Evolutionary conservation across 1,284 basidiomycete species (phyloP), one percentile per base, ranked within the genome.

Genomic region (Ceratobasidium sp.): DNA sequence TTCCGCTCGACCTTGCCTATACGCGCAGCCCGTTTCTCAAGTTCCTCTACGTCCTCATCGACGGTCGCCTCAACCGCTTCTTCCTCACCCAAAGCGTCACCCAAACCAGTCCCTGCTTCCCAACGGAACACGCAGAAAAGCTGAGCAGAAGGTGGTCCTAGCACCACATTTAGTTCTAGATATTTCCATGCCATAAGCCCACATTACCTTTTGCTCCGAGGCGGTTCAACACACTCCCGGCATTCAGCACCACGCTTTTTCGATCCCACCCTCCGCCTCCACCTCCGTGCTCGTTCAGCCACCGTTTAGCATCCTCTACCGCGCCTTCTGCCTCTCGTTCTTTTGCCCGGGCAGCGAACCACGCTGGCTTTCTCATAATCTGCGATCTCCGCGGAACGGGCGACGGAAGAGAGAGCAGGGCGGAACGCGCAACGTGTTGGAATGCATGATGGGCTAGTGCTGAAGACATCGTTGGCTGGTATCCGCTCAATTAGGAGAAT

Each of bases 361-460:
- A 92, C 18, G 84, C 83, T 1, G 91, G 91, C 79, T 93, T 93
- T 80, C 82, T 88, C 21, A 94, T 83, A 77, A 92, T 94, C 79
- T 98, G 96, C 1, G 85, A 84, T 3, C 83, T 85, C 44, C 94
- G 84, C 0, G 86, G 83, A 1, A 98, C 94, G 0, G 96, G 96
- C 0, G 88, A 88, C 0, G 96, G 96, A 1, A 99, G 85, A 1
- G 88, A 86, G 78, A 96, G 89, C 36, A 97, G 82, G 0, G 91
- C 88, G 0, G 92, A 91, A 21, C 94, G 82, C 1, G 92, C 85
- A 11, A 93, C 81, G 14, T 94, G 82, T 74, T 96, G 89, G 78
- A 98, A 96, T 16, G 88, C 86, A 79, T 98, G 92, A 0, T 94
- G 92, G 73, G 92, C 92, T 18, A 72, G 53, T 9, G 72, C 48